These are phyloP conservation scores for Aspergillus luchuensis DNA, from an alignment of 2,329 filamentous ascomycete genomes.

Conservation along the genomic window DNA sequence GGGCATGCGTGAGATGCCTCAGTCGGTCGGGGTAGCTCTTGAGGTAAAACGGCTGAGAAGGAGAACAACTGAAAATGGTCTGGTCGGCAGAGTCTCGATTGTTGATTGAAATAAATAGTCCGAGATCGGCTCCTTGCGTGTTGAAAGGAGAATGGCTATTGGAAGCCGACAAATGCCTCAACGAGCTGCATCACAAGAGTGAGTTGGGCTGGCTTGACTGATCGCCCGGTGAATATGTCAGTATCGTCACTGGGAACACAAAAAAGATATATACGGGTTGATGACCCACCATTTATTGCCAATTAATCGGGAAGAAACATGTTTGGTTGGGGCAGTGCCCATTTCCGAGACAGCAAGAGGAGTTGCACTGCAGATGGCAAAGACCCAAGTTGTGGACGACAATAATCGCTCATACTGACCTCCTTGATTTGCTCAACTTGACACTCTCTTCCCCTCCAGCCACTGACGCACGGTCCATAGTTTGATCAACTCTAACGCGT, in stretches of 20 bases:
- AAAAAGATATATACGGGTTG: background rate
- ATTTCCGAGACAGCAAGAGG: no score
- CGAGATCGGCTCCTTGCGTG: background rate
- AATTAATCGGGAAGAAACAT: background rate
- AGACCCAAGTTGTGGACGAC: constrained; percentile 1
- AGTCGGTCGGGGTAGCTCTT: background rate
- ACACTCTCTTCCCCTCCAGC: background rate
- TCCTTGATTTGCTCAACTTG: background rate
- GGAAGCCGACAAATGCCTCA: constrained; percentile 12
- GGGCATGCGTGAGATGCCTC: constrained; percentile 10
- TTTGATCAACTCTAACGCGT: constrained; percentile 1
- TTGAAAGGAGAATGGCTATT: constrained; percentile 2
- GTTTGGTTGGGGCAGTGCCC: background rate
- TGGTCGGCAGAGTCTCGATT: background rate
- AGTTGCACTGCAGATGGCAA: constrained; percentile 3
- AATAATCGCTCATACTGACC: constrained; percentile 11
- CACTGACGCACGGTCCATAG: constrained; percentile 11
- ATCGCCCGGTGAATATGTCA: background rate
- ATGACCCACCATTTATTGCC: background rate
- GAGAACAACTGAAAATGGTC: background rate
- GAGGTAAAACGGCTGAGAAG: background rate
- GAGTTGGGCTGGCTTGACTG: background rate
- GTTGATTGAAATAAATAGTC: background rate
- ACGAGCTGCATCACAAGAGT: background rate
- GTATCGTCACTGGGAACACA: background rate